Conservation (phyloP, 2,329 filamentous ascomycete species). For the Paraphaeosphaeria minitans region DNA sequence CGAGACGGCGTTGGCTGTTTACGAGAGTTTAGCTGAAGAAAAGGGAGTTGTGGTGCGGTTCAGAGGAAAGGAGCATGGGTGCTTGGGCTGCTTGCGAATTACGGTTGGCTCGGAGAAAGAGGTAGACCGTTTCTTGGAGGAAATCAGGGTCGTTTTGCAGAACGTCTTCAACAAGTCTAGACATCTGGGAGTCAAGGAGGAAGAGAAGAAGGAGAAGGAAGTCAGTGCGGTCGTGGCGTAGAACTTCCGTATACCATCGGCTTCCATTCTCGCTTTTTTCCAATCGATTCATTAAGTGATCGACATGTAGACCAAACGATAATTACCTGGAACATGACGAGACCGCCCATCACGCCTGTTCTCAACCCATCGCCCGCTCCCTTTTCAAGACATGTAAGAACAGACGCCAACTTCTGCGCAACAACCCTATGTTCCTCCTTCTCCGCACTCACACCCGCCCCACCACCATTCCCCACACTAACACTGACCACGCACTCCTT, state of each 20-base stretch:
- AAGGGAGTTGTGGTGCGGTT: conserved; percentile 93
- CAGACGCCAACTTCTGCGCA: not conserved
- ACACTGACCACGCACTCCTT: too few relatives aligned
- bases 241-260: not conserved
- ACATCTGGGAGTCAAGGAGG: conserved; percentile 41
- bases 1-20: conserved; percentile 74
- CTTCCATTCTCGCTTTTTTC: not conserved
- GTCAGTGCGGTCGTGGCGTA: conserved; percentile 58
- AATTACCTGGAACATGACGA: not conserved
- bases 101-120: conserved; percentile 91
- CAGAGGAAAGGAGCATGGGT: conserved; percentile 89
- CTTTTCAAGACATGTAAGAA: not conserved
- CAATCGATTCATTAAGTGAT: not conserved
- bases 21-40: conserved; percentile 82
- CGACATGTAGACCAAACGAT: not conserved
- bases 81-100: conserved; percentile 84
- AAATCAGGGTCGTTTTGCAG: conserved; percentile 62
- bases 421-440: conserved; percentile 42
- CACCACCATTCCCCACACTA: too few relatives aligned
- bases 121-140: conserved; percentile 75
- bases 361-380: not conserved
- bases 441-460: conserved; percentile 42
- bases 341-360: not conserved
- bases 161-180: conserved; percentile 52
- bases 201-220: conserved; percentile 54